phyloP scores from a whole-genome alignment of 176 grass and related monocot species.

The Rhipidocladum racemiflorum region DNA sequence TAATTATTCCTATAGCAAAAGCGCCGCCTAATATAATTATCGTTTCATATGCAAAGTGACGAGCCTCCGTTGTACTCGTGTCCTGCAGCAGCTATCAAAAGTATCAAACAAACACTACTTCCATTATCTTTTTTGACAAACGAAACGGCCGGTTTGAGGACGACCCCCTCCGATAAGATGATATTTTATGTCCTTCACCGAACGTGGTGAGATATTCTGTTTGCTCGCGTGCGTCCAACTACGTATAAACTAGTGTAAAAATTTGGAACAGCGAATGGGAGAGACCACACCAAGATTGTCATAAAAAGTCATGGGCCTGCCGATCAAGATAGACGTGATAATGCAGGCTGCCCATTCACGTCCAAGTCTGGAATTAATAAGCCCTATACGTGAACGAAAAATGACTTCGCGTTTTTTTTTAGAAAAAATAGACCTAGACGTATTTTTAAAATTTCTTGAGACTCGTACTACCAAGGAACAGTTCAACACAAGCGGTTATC shows the following conservation, averaged over 20 bases:
- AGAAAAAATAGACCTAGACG: no score
- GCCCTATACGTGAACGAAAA: no score
- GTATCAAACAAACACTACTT: not conserved
- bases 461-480: no score
- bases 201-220: slow-evolving; percentile 1
- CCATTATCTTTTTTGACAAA: not conserved
- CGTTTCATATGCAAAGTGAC: not conserved
- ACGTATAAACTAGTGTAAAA: slow-evolving; percentile 13
- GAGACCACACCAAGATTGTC: slow-evolving; percentile 14
- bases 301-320: slow-evolving; percentile 22
- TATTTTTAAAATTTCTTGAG: no score
- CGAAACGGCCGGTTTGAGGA: not conserved
- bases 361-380: not conserved
- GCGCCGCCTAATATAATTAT: no score
- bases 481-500: no score
- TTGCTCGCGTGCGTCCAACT: slow-evolving; percentile 3
- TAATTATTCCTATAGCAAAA: not conserved
- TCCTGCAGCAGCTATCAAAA: not conserved
- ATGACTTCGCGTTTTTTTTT: no score
- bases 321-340: slow-evolving; percentile 30
- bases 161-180: not conserved
- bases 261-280: not conserved
- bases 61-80: not conserved
- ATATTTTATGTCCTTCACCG: not conserved
- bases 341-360: not conserved